Percentiles rank a stretch among this genome's conserved stretches.
Evolutionary conservation across 2,329 filamentous ascomycete species (phyloP).

Genomic region (Venturia oleaginea): DNA sequence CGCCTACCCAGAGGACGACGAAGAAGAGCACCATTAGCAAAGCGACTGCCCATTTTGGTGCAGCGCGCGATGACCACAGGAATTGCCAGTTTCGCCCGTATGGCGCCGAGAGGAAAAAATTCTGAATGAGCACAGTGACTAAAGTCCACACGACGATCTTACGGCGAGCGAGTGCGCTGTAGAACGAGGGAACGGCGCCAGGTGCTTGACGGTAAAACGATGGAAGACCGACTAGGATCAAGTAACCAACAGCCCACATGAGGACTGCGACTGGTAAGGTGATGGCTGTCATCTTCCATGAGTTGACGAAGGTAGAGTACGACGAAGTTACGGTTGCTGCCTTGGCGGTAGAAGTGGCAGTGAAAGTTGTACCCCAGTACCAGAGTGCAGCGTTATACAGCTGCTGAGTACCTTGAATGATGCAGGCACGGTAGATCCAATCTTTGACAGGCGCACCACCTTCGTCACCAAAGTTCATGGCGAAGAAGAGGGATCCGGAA

Average conservation of each 20-base stretch:
- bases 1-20: constrained; percentile 44
- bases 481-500: constrained; percentile 56
- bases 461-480: constrained; percentile 58
- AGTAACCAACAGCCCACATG: constrained; percentile 46
- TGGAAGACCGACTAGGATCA: constrained; percentile 53
- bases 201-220: constrained; percentile 58
- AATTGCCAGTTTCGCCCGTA: constrained; percentile 61
- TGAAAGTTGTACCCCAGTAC: constrained; percentile 55
- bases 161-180: constrained; percentile 50
- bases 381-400: constrained; percentile 56
- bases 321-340: constrained; percentile 32
- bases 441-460: constrained; percentile 52
- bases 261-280: constrained; percentile 46
- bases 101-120: constrained; percentile 57
- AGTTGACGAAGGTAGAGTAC: neutral
- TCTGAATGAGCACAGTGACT: constrained; percentile 53
- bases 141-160: constrained; percentile 62
- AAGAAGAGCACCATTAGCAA: constrained; percentile 49
- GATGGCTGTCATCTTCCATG: constrained; percentile 7
- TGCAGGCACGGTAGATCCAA: constrained; percentile 58
- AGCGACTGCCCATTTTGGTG: constrained; percentile 47
- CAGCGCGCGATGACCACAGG: constrained; percentile 50
- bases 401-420: constrained; percentile 59
- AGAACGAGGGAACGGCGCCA: constrained; percentile 57
- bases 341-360: constrained; percentile 32